Evolutionary conservation across 2,329 filamentous ascomycete species (phyloP).

Genomic region (Fusarium sp.): DNA sequence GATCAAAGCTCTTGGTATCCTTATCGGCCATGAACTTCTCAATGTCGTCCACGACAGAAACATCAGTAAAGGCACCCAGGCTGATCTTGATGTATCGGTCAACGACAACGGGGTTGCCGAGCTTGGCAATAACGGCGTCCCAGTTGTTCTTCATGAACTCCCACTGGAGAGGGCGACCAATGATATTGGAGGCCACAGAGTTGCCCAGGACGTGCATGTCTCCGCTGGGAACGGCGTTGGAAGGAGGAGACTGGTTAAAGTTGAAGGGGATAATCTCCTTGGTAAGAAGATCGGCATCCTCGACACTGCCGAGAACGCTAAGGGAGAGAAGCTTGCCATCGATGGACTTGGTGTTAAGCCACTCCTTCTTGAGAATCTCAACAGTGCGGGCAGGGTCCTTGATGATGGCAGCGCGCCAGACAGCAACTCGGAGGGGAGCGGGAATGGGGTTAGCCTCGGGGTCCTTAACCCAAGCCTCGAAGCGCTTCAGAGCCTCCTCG

Average conservation of each 20-base stretch:
- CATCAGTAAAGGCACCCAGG: conserved; percentile 82
- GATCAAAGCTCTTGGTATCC: conserved; percentile 87
- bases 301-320: conserved; percentile 78
- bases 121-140: conserved; percentile 75
- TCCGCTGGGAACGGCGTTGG: conserved; percentile 79
- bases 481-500: conserved; percentile 81
- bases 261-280: conserved; percentile 80
- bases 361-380: conserved; percentile 85
- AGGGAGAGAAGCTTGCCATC: conserved; percentile 93
- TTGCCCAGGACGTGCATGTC: conserved; percentile 88
- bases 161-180: conserved; percentile 83
- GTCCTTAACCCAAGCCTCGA: conserved; percentile 81
- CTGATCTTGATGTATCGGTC: conserved; percentile 88
- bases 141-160: conserved; percentile 88
- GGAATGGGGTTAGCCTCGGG: conserved; percentile 77
- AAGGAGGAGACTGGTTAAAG: conserved; percentile 72
- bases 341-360: conserved; percentile 82
- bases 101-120: conserved; percentile 87
- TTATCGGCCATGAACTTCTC: conserved; percentile 86
- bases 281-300: conserved; percentile 75
- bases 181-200: conserved; percentile 78
- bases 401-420: conserved; percentile 84
- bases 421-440: conserved; percentile 81
- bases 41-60: conserved; percentile 79
- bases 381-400: conserved; percentile 76